Conservation (phyloP, 2,329 filamentous ascomycete species). For the Balansia obtecta region DNA sequence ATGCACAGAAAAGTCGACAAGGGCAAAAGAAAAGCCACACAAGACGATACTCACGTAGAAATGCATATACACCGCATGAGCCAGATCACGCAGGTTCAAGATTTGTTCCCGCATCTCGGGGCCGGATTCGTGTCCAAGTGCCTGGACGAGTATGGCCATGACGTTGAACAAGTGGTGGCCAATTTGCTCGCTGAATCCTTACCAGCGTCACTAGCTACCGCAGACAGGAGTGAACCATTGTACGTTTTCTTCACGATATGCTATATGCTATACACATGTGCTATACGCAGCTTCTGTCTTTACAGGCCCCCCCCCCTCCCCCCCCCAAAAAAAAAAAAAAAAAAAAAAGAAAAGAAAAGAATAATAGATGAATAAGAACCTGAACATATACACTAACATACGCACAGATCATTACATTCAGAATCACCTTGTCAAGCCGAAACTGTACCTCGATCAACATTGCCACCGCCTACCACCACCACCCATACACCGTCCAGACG, state of each 20-base stretch:
- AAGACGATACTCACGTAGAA: conserved; percentile 27
- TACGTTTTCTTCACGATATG: conserved; percentile 25
- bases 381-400: conserved; percentile 9
- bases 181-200: conserved; percentile 71
- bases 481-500: conserved; percentile 40
- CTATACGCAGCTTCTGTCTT: too few relatives aligned
- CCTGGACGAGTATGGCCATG: conserved; percentile 65
- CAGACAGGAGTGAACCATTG: conserved; percentile 54
- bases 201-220: conserved; percentile 50
- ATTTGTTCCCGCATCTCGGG: conserved; percentile 81
- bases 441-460: conserved; percentile 47
- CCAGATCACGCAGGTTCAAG: conserved; percentile 79
- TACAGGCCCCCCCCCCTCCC: too few relatives aligned
- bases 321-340: too few relatives aligned
- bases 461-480: conserved; percentile 11
- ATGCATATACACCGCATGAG: conserved; percentile 74
- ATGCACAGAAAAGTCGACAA: conserved; percentile 48
- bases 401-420: conserved; percentile 16
- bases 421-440: conserved; percentile 16
- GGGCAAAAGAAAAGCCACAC: conserved; percentile 42
- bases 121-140: conserved; percentile 69
- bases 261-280: not conserved
- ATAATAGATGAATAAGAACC: too few relatives aligned
- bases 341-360: too few relatives aligned
- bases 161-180: conserved; percentile 67